Conservation (phyloP, 1,284 basidiomycete species). For the Ceratobasidium sp. region DNA sequence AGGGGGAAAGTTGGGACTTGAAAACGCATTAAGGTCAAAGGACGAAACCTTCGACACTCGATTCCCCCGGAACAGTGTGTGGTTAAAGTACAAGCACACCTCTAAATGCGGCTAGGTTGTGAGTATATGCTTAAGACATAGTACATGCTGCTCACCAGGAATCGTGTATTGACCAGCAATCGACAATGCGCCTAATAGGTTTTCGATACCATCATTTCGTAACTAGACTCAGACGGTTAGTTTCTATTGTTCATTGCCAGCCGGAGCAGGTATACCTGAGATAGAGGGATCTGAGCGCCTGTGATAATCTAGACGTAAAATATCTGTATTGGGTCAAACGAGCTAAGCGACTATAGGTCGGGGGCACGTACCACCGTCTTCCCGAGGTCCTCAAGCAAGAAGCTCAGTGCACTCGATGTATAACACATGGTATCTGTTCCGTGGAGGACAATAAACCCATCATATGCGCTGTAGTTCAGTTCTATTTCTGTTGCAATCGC, state of each 20-base stretch:
- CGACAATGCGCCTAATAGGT: slow-evolving; percentile 87
- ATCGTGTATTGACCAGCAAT: slow-evolving; percentile 93
- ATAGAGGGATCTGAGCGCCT: slow-evolving; percentile 92
- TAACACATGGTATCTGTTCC: slow-evolving; percentile 96
- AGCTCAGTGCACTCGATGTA: slow-evolving; percentile 87
- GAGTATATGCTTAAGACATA: neutral
- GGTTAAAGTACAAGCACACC: slow-evolving; percentile 89
- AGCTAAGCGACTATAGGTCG: neutral
- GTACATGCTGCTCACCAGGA: slow-evolving; percentile 68
- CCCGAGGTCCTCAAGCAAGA: slow-evolving; percentile 90
- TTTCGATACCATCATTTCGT: slow-evolving; percentile 91
- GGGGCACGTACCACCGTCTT: slow-evolving; percentile 78
- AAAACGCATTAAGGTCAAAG: slow-evolving; percentile 88
- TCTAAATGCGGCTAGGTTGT: slow-evolving; percentile 61
- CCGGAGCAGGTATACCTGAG: slow-evolving; percentile 61
- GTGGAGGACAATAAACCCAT: slow-evolving; percentile 91
- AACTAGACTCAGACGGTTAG: slow-evolving; percentile 56
- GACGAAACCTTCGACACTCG: slow-evolving; percentile 85
- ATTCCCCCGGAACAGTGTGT: slow-evolving; percentile 88
- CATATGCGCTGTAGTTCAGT: slow-evolving; percentile 85
- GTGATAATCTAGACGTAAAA: slow-evolving; percentile 76
- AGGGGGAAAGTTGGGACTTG: slow-evolving; percentile 87
- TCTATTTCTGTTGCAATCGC: slow-evolving; percentile 91
- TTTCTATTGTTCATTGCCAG: neutral
- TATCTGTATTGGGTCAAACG: slow-evolving; percentile 40